phyloP scores from a whole-genome alignment of 257 asterid genomes.

The Leonotis leonurus region DNA sequence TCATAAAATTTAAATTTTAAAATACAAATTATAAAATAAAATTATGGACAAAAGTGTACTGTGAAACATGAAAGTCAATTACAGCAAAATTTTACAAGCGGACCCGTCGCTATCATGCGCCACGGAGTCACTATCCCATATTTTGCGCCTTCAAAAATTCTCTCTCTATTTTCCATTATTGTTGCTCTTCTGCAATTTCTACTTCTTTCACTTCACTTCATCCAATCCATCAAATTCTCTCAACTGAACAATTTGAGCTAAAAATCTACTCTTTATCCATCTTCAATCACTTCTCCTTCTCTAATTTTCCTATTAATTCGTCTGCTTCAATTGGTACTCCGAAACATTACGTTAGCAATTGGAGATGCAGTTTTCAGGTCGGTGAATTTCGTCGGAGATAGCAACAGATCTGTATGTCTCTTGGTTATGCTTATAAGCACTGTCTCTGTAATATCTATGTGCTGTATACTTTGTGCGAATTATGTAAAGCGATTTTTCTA shows the following conservation, averaged over 20 bases:
- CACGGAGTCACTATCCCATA: no score
- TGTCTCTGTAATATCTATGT: neutral
- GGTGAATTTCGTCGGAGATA: slow-evolving; percentile 34
- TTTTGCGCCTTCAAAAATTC: neutral
- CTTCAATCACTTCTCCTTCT: no score
- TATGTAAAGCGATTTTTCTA: neutral
- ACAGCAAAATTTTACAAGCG: slow-evolving; percentile 9
- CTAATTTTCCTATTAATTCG: no score
- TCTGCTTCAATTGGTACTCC: no score
- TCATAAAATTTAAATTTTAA: no score
- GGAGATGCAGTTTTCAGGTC: no score
- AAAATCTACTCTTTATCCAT: neutral
- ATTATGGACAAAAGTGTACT: no score
- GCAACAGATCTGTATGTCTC: slow-evolving; percentile 37
- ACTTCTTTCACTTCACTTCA: slow-evolving; percentile 3
- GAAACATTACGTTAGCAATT: neutral
- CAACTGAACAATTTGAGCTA: neutral
- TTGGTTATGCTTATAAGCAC: slow-evolving; percentile 2
- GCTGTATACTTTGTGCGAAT: neutral
- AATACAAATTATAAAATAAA: neutral
- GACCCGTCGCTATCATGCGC: slow-evolving; percentile 40
- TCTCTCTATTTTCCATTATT: neutral
- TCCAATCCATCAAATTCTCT: neutral
- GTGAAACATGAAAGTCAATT: no score
- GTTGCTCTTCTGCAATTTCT: no score